Base-by-base conservation (phyloP, 208 protist species). In the Zelonia costaricensis region DNA sequence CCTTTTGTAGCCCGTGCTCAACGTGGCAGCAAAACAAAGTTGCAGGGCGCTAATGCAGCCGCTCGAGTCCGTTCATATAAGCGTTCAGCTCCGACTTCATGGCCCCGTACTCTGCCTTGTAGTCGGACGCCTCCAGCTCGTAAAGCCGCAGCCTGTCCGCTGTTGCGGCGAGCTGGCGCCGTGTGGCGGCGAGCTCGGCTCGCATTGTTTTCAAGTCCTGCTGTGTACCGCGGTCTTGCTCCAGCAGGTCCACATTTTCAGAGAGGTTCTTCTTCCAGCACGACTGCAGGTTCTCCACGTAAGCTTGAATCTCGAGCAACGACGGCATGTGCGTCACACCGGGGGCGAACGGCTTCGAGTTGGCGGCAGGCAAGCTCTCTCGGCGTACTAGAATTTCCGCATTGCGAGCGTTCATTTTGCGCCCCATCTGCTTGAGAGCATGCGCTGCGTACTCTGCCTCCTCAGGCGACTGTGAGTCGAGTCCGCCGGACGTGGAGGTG, bases 211-310 rank as follows among this genome's bases (percentile, higher is more conserved):
- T 87, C 4, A 96, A 46, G 39, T 92, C 80, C 54, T 84, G 74
- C 42, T 84, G 68, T 9, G 66, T 77, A 22, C 66, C 68, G 30
- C 79, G 60, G 25, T 92, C 82, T 12, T 72, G 55, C 49, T 92
- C 85, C 22, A 76, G 73, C 22, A 91, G 55, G 2, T 57, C 47
- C 4, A 96, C 73, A 49, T 87, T 91, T 46, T 56, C 78, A 7
- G 66, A 58, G 43, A 93, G 72, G 56, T 72, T 80, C 36, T 82
- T 77, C 16, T 73, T 78, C 87, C 90, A 96, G 71, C 86, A 92
- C 22, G 82, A 80, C 57, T 91, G 82, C 60, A 96, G 69, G 44
- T 92, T 96, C 38, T 90, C 86, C 1, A 93, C 67, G 58, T 90
- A 93, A 7, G 66, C 69, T 44, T 80, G 66, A 31, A 96, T 87